phyloP scores from a whole-genome alignment of 371 early-diverging fungal species.

The Mucor velutinosus region DNA sequence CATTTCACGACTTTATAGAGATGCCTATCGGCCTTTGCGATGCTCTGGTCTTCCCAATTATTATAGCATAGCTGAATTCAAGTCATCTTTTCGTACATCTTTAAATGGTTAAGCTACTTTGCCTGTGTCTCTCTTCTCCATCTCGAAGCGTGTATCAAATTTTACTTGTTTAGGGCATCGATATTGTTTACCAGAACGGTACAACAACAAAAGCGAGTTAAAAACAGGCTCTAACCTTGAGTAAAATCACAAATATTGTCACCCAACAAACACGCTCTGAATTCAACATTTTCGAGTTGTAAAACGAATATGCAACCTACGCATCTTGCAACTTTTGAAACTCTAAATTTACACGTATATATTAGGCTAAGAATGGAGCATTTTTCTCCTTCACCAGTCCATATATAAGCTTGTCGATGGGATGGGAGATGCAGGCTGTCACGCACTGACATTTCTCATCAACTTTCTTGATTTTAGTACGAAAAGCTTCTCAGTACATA shows the following conservation, averaged over 20 bases:
- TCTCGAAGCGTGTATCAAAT: background rate
- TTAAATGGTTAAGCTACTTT: background rate
- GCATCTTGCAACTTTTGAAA: background rate
- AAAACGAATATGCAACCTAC: background rate
- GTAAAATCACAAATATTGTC: background rate
- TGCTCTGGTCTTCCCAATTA: background rate
- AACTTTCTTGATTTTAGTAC: background rate
- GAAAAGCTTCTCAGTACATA: background rate
- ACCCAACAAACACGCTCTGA: background rate
- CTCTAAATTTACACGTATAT: background rate
- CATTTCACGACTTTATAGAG: background rate
- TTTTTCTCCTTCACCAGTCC: background rate
- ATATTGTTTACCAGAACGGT: background rate
- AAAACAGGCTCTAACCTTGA: background rate
- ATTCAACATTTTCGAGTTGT: background rate
- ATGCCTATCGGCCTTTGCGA: background rate
- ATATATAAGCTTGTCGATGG: background rate
- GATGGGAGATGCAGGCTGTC: background rate
- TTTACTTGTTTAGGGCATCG: background rate
- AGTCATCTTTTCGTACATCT: background rate
- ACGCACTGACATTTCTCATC: constrained; percentile 12
- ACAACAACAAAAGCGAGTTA: background rate
- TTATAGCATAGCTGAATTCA: background rate
- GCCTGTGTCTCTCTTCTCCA: background rate
- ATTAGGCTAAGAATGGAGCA: background rate